A percentile compares a stretch with the other conserved stretches of the same genome.
Conservation (phyloP, 2,329 filamentous ascomycete genomes). For the Conoideocrella luteorostrata region DNA sequence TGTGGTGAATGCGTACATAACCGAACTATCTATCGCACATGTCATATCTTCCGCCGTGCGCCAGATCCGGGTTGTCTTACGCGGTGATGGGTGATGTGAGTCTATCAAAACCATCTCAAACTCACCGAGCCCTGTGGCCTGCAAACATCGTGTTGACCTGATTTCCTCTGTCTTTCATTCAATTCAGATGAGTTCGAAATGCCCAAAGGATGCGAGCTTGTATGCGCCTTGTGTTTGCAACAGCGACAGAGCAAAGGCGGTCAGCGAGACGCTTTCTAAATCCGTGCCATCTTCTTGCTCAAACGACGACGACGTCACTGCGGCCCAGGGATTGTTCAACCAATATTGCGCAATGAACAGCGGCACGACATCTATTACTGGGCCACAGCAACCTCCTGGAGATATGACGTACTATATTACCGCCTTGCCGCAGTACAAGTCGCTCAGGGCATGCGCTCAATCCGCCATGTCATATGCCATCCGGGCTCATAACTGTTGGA, state of each 20-base stretch:
- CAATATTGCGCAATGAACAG: conserved; percentile 46
- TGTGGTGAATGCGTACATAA: conserved; percentile 41
- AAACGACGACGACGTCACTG: conserved; percentile 38
- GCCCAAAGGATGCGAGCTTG: conserved; percentile 32
- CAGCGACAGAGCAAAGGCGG: conserved; percentile 37
- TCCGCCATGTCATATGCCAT: conserved; percentile 36
- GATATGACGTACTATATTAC: conserved; percentile 52
- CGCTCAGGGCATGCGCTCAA: conserved; percentile 39
- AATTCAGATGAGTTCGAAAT: conserved; percentile 18
- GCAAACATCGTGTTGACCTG: no score
- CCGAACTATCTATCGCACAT: conserved; percentile 39
- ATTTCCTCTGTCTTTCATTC: background rate
- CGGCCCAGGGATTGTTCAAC: conserved; percentile 42
- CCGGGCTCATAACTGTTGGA: no score
- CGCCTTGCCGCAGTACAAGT: conserved; percentile 39
- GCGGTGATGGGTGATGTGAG: conserved; percentile 24
- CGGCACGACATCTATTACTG: conserved; percentile 43
- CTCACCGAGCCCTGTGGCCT: no score
- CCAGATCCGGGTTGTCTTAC: conserved; percentile 22
- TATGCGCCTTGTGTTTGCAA: conserved; percentile 48
- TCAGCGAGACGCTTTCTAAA: conserved; percentile 36
- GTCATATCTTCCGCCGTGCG: conserved; percentile 34
- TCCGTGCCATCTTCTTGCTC: conserved; percentile 39
- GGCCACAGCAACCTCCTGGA: conserved; percentile 40
- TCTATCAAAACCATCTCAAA: no score